A percentile compares a stretch with the other conserved stretches of the same genome.
Conservation (phyloP, 441 rosid species). For the Raphanus hybrid region DNA sequence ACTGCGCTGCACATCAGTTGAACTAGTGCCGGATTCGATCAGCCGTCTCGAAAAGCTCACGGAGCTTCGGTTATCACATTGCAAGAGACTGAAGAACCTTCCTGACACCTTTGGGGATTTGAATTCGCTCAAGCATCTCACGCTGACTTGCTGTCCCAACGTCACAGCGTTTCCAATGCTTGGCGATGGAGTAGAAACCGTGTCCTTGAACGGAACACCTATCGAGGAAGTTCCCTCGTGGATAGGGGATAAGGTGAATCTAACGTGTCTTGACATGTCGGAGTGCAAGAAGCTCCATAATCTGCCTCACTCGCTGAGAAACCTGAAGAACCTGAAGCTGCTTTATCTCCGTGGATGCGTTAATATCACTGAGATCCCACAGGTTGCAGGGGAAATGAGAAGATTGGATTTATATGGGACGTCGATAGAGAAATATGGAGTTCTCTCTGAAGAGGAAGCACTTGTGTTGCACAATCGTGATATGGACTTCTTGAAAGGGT, state of each 20-base stretch:
- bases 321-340: slow-evolving; percentile 28
- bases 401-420: slow-evolving; percentile 33
- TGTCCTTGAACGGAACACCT: slow-evolving; percentile 25
- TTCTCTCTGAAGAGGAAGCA: slow-evolving; percentile 22
- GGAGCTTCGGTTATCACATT: slow-evolving; percentile 2
- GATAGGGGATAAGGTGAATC: slow-evolving; percentile 20
- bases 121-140: slow-evolving; percentile 13
- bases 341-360: slow-evolving; percentile 37
- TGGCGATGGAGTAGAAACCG: slow-evolving; percentile 7
- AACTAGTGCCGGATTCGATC: slow-evolving; percentile 11
- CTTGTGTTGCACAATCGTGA: slow-evolving; percentile 23
- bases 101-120: slow-evolving; percentile 27
- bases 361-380: slow-evolving; percentile 17
- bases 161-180: slow-evolving; percentile 30
- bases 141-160: slow-evolving; percentile 21
- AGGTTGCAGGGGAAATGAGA: slow-evolving; percentile 25
- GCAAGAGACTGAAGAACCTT: slow-evolving; percentile 39
- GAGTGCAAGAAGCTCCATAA: slow-evolving; percentile 30
- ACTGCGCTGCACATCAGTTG: slow-evolving; percentile 14
- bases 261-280: slow-evolving; percentile 10
- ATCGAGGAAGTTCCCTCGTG: slow-evolving; percentile 36
- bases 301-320: slow-evolving; percentile 28
- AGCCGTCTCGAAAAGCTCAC: slow-evolving; percentile 18
- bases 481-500: slow-evolving; percentile 5
- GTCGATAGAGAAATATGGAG: slow-evolving; percentile 26